Conservation (phyloP, 2,329 filamentous ascomycete species). For the Colletotrichum musicola region DNA sequence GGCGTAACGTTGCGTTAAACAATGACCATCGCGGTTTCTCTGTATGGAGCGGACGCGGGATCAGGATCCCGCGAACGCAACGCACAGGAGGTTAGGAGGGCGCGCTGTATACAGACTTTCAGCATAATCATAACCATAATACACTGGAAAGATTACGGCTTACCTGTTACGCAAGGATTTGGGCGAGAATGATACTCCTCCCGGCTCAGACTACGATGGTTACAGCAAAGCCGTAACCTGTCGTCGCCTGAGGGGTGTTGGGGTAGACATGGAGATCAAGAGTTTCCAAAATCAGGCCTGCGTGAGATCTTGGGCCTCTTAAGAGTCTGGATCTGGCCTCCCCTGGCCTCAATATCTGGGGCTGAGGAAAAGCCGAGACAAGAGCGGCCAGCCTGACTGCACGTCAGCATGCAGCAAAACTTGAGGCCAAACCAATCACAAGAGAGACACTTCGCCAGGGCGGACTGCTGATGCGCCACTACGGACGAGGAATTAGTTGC, state of each 20-base stretch:
- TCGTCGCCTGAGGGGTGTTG: background rate
- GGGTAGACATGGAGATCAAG: too few species aligned
- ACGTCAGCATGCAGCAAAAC: background rate
- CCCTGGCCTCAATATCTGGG: background rate
- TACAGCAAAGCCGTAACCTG: background rate
- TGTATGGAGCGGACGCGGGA: background rate
- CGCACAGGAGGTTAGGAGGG: background rate
- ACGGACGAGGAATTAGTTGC: background rate
- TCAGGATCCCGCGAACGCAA: background rate
- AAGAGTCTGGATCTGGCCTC: background rate
- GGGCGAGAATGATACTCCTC: too few species aligned
- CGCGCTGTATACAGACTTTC: background rate
- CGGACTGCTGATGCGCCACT: background rate
- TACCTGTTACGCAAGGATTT: too few species aligned
- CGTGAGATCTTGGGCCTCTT: background rate
- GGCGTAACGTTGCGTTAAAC: background rate
- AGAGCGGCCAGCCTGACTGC: background rate
- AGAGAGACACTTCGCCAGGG: too few species aligned
- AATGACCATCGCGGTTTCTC: background rate
- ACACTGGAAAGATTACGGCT: too few species aligned
- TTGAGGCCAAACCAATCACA: slow-evolving; percentile 8
- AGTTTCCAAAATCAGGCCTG: background rate
- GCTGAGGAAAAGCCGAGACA: background rate
- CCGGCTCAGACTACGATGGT: too few species aligned
- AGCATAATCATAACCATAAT: background rate